These are phyloP conservation scores for Cantharellus cinnabarinus DNA, from an alignment of 768 basidiomycete genomes.

Conservation along the genomic window DNA sequence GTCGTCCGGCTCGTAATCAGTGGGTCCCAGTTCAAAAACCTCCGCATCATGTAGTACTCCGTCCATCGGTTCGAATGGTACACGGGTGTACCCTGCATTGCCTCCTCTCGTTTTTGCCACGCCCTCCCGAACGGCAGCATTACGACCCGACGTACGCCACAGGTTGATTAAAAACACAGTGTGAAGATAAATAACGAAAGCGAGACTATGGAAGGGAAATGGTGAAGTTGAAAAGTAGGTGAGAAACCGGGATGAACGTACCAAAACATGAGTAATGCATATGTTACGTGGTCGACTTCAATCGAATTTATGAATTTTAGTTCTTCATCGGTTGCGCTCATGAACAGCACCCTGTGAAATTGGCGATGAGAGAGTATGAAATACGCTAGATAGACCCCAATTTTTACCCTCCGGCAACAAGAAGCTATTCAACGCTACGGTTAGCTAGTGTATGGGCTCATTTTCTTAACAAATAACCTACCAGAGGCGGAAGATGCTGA, in stretches of 20 bases:
- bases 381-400: neutral
- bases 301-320: slow-evolving; percentile 42
- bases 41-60: neutral
- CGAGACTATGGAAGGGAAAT: neutral
- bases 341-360: slow-evolving; percentile 47
- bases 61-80: neutral
- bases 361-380: neutral
- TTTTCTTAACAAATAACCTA: slow-evolving; percentile 22
- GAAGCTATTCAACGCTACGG: slow-evolving; percentile 24
- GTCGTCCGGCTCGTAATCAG: neutral
- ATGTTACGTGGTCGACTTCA: slow-evolving; percentile 84
- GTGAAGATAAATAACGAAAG: slow-evolving; percentile 1
- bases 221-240: neutral
- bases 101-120: neutral
- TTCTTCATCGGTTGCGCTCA: slow-evolving; percentile 89
- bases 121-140: neutral
- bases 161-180: neutral
- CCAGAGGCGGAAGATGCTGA: slow-evolving; percentile 75
- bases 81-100: neutral
- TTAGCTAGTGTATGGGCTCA: neutral
- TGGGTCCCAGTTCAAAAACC: neutral
- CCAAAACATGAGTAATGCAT: slow-evolving; percentile 65
- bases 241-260: neutral
- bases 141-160: neutral
- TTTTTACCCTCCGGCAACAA: slow-evolving; percentile 49